Percentiles rank a stretch among this genome's conserved stretches.
Conservation (phyloP, 176 grass and related monocot genomes). For the Paspalum vaginatum region DNA sequence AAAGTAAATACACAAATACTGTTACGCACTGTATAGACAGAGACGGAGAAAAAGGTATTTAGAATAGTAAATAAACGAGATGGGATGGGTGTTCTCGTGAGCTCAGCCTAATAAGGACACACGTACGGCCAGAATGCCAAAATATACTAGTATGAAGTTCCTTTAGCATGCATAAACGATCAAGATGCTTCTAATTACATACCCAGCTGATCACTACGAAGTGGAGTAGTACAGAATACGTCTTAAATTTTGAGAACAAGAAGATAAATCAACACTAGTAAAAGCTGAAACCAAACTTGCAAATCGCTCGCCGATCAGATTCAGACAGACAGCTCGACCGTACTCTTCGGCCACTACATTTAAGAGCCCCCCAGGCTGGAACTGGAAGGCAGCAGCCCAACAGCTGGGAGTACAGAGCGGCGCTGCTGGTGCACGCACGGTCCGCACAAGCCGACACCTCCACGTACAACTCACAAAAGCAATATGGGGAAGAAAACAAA, state of each 20-base stretch:
- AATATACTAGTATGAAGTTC: background rate
- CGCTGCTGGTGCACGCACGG: conserved; percentile 7
- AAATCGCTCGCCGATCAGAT: background rate
- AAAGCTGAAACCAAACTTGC: background rate
- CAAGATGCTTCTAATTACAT: background rate
- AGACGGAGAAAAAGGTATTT: too few relatives aligned
- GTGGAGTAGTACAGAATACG: background rate
- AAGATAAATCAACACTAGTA: background rate
- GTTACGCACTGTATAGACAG: too few relatives aligned
- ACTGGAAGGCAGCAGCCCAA: conserved; percentile 20
- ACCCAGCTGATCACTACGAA: background rate
- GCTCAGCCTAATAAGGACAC: too few relatives aligned
- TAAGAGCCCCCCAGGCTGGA: conserved; percentile 24
- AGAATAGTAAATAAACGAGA: too few relatives aligned
- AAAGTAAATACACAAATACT: too few relatives aligned
- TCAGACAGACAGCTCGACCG: conserved; percentile 16
- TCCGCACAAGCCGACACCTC: background rate
- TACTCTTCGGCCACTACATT: conserved; percentile 20
- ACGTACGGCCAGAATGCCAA: too few relatives aligned
- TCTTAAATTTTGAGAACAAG: background rate
- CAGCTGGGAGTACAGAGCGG: background rate
- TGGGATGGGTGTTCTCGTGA: too few relatives aligned
- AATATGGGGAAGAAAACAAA: background rate
- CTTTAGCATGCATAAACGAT: background rate
- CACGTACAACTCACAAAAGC: background rate